Evolutionary conservation across 805 yeast genomes (phyloP).

Genomic region (Saturnispora serradocipensis): DNA sequence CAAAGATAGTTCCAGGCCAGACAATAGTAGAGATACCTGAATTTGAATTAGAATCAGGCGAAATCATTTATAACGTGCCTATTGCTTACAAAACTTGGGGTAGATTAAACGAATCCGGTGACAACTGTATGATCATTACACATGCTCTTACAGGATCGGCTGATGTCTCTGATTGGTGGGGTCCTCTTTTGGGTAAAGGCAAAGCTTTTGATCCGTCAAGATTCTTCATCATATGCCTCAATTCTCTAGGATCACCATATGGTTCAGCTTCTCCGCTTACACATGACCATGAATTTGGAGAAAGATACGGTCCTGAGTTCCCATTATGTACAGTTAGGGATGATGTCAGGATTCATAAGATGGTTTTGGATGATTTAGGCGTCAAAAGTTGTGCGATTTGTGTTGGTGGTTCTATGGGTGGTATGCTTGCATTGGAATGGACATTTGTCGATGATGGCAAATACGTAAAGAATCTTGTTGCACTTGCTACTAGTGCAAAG

Average conservation of each 20-base stretch:
- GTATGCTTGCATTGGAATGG: conserved; percentile 91
- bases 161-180: conserved; percentile 99
- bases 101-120: conserved; percentile 52
- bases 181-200: conserved; percentile 79
- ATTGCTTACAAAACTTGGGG: conserved; percentile 98
- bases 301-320: conserved; percentile 86
- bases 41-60: conserved; percentile 75
- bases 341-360: conserved; percentile 71
- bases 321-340: conserved; percentile 92
- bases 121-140: conserved; percentile 82
- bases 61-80: conserved; percentile 61
- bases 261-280: conserved; percentile 92
- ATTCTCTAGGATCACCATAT: conserved; percentile 93
- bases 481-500: conserved; percentile 88
- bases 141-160: conserved; percentile 96
- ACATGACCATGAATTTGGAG: conserved; percentile 64
- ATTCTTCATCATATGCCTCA: conserved; percentile 79
- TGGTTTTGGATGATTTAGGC: conserved; percentile 70
- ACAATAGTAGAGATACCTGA: conserved; percentile 69
- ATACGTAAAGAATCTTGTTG: conserved; percentile 65
- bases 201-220: conserved; percentile 86
- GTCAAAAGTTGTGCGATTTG: conserved; percentile 76
- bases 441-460: conserved; percentile 49
- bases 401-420: conserved; percentile 98
- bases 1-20: conserved; percentile 66